phyloP scores from a whole-genome alignment of 257 asterid species.

The Linaria vulgaris region DNA sequence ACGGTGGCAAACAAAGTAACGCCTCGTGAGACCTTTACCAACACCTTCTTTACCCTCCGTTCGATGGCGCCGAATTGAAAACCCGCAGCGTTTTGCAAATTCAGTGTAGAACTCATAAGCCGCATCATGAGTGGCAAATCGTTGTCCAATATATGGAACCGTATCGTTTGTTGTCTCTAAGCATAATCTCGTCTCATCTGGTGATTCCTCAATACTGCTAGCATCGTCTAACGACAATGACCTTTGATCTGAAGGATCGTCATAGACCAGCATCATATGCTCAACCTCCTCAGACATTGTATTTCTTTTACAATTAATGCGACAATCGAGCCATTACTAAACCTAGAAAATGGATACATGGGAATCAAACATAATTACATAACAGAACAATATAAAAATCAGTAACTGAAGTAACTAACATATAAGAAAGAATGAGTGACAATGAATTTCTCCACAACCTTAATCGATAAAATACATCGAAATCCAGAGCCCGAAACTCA shows the following conservation, averaged over 20 bases:
- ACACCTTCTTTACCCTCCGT: constrained; percentile 98
- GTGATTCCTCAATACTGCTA: constrained; percentile 92
- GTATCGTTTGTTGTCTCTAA: constrained; percentile 54
- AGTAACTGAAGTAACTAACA: neutral
- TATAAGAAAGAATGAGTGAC: neutral
- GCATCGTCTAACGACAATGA: constrained; percentile 80
- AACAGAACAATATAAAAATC: neutral
- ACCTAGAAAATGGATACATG: constrained; percentile 6
- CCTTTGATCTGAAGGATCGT: constrained; percentile 81
- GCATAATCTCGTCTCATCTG: constrained; percentile 64
- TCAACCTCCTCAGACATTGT: constrained; percentile 77
- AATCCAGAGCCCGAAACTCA: too few species aligned
- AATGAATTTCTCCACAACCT: neutral
- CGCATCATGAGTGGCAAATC: constrained; percentile 78
- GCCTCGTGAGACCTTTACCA: constrained; percentile 97
- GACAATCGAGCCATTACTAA: constrained; percentile 29
- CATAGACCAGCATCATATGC: constrained; percentile 74
- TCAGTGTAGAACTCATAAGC: constrained; percentile 91
- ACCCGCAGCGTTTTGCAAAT: constrained; percentile 83
- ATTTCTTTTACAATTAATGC: constrained; percentile 24
- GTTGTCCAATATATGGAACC: constrained; percentile 80
- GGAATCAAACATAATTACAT: constrained; percentile 20
- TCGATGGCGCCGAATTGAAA: constrained; percentile 90
- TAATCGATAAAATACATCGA: too few species aligned
- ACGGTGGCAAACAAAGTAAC: constrained; percentile 97